phyloP scores from a whole-genome alignment of 2,329 filamentous ascomycete species.

The Cercospora zeae-maydis region DNA sequence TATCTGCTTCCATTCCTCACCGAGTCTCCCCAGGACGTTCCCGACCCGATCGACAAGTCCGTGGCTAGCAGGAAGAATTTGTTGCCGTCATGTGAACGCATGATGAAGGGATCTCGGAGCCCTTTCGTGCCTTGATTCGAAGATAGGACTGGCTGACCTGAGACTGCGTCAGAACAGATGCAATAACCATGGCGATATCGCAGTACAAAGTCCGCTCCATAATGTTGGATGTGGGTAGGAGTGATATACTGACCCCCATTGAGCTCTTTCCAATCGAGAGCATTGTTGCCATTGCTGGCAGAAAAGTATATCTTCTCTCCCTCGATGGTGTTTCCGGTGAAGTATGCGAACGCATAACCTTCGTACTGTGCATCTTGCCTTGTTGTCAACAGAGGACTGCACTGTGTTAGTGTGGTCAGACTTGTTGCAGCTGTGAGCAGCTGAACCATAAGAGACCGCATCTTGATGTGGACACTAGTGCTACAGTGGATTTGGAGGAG shows the following conservation, averaged over 20 bases:
- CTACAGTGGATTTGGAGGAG: not conserved
- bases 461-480: not conserved
- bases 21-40: conserved; percentile 51
- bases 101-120: conserved; percentile 53
- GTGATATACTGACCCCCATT: conserved; percentile 38
- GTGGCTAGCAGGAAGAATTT: conserved; percentile 54
- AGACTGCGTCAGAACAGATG: not conserved
- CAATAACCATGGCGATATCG: no score
- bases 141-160: conserved; percentile 44
- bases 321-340: conserved; percentile 44
- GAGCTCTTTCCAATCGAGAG: conserved; percentile 50
- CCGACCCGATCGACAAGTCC: conserved; percentile 53
- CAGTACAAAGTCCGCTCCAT: not conserved
- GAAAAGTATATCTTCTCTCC: conserved; percentile 55
- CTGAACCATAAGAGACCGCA: conserved; percentile 6
- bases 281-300: conserved; percentile 52
- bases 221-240: not conserved
- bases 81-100: conserved; percentile 50
- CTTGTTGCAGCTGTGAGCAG: conserved; percentile 10
- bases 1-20: conserved; percentile 50
- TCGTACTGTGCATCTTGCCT: conserved; percentile 18
- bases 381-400: not conserved
- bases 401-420: conserved; percentile 1
- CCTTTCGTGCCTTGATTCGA: conserved; percentile 50
- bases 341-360: conserved; percentile 54